Base-by-base conservation (phyloP, 1,284 basidiomycete genomes). In the Anthracocystis walkeri region DNA sequence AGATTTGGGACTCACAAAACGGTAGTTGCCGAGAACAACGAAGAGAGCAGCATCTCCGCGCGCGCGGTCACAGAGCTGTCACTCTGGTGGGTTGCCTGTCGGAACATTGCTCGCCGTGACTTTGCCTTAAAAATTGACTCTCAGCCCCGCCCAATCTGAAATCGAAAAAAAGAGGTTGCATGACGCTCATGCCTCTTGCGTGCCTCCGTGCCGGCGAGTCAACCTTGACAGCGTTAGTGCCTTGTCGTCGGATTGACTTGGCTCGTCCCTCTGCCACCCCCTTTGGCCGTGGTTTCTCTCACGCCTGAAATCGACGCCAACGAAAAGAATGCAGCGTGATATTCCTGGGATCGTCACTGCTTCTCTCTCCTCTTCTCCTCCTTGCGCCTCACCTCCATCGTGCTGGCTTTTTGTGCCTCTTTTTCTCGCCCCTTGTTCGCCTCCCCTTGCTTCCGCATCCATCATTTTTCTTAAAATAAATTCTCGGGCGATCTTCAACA, bases 171-270 rank as follows among this genome's bases (percentile, higher is more conserved):
- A 54, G 27, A 18, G 40, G 20, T 18, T 40, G 40, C 41, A 56
- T 56, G 41, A 27, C 44, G 66, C 58, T 65, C 61, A 60, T 70
- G 61, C 67, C 67, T 58, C 53, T 70, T 61, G 58, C 61, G 62
- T 70, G 67, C 67, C 57, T 60, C 41, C 16, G 7, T 20, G 38
- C 44, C 58, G 29, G 10, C 20, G 45, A 57, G 33, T 31, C 20
- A 21, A 40, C 14, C 8, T 25, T n/a, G 12, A 25, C 27, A 27
- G n/a, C 41, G 27, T 6, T 33, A 25, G 23, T 25, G 18, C 25
- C 18, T 11, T 46, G 23, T 8, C 3, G 7, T 20, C 7, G 29
- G 7, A 18, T n/a, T 40, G 55, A 57, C 45, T 38, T 57, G 55
- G n/a, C 45, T 48, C 55, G 55, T 57, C 45, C 20, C 45, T 57